Evolutionary conservation across 306 rosid species (phyloP).

Genomic region (Quercus engelmannii): DNA sequence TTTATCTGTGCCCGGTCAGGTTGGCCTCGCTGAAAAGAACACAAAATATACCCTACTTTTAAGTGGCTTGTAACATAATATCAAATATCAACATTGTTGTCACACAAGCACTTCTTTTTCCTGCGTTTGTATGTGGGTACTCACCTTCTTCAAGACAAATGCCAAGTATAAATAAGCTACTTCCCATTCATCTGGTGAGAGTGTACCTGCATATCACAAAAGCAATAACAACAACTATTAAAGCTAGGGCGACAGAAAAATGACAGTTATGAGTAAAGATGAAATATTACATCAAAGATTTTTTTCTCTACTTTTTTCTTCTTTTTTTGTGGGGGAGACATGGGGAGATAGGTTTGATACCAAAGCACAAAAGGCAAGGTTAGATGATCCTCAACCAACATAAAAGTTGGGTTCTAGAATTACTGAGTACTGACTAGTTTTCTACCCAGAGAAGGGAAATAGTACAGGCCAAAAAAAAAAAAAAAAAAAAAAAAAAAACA

Average conservation of each 20-base stretch:
- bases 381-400: not conserved
- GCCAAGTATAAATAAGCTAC: conserved; percentile 62
- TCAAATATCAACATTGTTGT: not conserved
- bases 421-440: not conserved
- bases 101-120: not conserved
- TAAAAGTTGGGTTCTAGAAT: not conserved
- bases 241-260: not conserved
- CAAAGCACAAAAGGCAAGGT: not conserved
- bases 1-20: conserved; percentile 46
- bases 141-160: conserved; percentile 59
- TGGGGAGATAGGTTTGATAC: not conserved
- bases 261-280: not conserved
- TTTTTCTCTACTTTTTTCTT: too few species aligned
- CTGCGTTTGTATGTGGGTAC: not conserved
- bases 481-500: not conserved
- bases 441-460: not conserved
- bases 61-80: not conserved
- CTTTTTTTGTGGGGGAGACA: not conserved
- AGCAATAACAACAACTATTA: not conserved
- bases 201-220: conserved; percentile 41
- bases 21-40: conserved; percentile 66
- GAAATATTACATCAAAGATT: too few species aligned
- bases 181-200: conserved; percentile 72
- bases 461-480: not conserved
- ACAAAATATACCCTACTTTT: not conserved